Conservation (phyloP, 1,284 basidiomycete species). For the Abortiporus biennis region DNA sequence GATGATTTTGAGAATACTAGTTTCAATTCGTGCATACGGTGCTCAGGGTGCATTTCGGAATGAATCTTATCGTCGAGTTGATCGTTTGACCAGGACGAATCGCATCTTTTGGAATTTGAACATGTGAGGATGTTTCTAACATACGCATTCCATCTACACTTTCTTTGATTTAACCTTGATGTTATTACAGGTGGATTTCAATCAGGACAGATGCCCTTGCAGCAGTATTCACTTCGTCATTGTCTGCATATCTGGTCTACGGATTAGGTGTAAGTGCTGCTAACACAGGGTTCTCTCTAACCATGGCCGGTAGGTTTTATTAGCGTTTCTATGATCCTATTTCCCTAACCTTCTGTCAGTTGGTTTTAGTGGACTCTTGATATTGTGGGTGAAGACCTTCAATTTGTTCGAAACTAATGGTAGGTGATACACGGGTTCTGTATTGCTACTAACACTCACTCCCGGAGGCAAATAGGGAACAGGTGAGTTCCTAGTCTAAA, state of each 20-base stretch:
- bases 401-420: conserved; percentile 24
- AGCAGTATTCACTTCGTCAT: conserved; percentile 39
- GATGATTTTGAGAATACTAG: conserved; percentile 29
- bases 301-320: conserved; percentile 38
- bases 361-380: conserved; percentile 46
- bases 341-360: too few species aligned
- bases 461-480: conserved; percentile 1
- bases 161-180: conserved; percentile 16
- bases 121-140: conserved; percentile 25
- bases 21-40: conserved; percentile 56
- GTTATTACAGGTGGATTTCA: conserved; percentile 37
- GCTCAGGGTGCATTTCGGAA: conserved; percentile 39
- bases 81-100: conserved; percentile 38
- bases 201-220: conserved; percentile 44
- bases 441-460: conserved; percentile 31
- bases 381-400: conserved; percentile 44
- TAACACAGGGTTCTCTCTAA: conserved; percentile 41
- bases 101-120: conserved; percentile 47
- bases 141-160: conserved; percentile 19
- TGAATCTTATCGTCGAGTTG: conserved; percentile 38
- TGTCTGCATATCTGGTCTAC: conserved; percentile 50
- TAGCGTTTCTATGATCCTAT: too few species aligned
- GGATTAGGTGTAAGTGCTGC: conserved; percentile 24
- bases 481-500: conserved; percentile 4
- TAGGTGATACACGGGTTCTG: neutral